Base-by-base conservation (phyloP, 2,329 filamentous ascomycete genomes). In the Aspergillus sp. region DNA sequence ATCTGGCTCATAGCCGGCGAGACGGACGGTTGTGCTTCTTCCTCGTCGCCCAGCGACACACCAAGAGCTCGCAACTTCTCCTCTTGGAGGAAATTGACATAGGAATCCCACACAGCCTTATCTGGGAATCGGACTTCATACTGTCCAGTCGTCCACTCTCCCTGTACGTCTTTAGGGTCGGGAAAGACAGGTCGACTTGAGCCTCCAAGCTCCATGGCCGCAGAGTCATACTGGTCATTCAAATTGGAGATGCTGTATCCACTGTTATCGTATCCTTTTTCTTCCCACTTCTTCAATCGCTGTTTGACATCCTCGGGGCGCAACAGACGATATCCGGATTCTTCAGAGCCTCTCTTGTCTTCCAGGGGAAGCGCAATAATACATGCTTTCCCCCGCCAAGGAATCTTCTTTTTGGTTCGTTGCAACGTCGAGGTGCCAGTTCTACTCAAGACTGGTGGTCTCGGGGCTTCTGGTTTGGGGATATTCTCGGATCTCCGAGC, bases 41-140 rank as follows among this genome's bases (percentile, higher is more conserved):
- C 88, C 5, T 89, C 85, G 43, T 85, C 83, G 32, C 83, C 87
- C 51, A 88, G 78, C 15, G 83, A 90, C 10, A 97, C 93, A 54
- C 93, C 93, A 47, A 98, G 77, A 44, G 91, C 90, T 52, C 90
- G 84, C 45, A 98, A 76, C 71, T 96, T 98, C 51, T 91, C 89
- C 71, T 98, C 93, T 57, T 88, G 83, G 32, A 97, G 74, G 56
- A 86, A 84, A 47, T 86, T 80, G 49, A 90, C 86, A 66, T 97
- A 95, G 22, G 82, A 76, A 60, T 88, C 85, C 84, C 85, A 88
- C 59, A 81, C 78, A 37, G 63, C 71, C 58, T 68, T 68, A 51
- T 75, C 61, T 4, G 73, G 72, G 50, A 76, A 70, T 15, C 62
- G 66, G 48, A 76, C 64, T 9, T 56, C 56, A 49, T 60, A 69